These are phyloP conservation scores for Magnusiomyces tetraspermus DNA, from an alignment of 1,139 yeast species.

Conservation along the genomic window DNA sequence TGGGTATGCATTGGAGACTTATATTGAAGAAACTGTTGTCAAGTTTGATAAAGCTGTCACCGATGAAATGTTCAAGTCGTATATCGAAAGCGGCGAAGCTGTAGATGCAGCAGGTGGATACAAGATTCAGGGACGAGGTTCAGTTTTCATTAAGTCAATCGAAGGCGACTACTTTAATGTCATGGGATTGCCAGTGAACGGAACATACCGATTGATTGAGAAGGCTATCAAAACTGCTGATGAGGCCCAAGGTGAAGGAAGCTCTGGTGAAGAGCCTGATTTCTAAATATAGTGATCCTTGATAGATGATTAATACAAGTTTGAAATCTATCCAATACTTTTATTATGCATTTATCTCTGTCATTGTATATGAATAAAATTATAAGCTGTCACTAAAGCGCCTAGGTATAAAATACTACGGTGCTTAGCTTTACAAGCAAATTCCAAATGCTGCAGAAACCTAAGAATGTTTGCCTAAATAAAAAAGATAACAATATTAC, in stretches of 20 bases:
- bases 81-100: conserved; percentile 68
- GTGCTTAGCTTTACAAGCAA: too few species aligned
- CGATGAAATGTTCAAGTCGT: conserved; percentile 47
- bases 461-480: too few species aligned
- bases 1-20: conserved; percentile 34
- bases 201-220: conserved; percentile 40
- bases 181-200: conserved; percentile 76
- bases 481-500: too few species aligned
- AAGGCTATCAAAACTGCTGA: not conserved
- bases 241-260: not conserved
- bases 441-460: too few species aligned
- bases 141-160: conserved; percentile 47
- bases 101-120: conserved; percentile 86
- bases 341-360: too few species aligned
- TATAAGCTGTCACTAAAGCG: too few species aligned
- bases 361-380: too few species aligned
- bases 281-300: not conserved
- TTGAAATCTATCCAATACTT: too few species aligned
- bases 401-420: too few species aligned
- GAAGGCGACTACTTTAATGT: conserved; percentile 79
- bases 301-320: too few species aligned
- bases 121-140: conserved; percentile 71
- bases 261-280: not conserved
- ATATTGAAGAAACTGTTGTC: conserved; percentile 41
- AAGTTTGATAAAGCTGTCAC: conserved; percentile 41